phyloP scores from a whole-genome alignment of 2,329 filamentous ascomycete species.

The Fusarium decemcellulare region DNA sequence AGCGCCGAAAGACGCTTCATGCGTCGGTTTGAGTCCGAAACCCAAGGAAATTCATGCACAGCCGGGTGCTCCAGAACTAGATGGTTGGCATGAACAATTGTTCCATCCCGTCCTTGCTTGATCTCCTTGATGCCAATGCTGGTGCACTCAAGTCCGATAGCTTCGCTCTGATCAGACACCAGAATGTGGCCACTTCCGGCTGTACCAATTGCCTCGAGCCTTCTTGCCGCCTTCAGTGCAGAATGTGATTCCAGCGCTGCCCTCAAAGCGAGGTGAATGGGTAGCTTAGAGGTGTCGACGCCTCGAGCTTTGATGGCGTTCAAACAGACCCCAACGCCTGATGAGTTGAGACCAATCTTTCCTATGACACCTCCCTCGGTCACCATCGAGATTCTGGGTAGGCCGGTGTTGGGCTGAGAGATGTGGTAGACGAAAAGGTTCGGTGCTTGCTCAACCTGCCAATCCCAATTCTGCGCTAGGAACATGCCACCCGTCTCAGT shows the following conservation, averaged over 20 bases:
- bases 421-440: conserved; percentile 66
- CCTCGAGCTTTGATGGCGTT: conserved; percentile 74
- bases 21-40: conserved; percentile 30
- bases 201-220: conserved; percentile 18
- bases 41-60: conserved; percentile 32
- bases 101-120: conserved; percentile 2
- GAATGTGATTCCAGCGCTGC: conserved; percentile 64
- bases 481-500: conserved; percentile 48
- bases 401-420: conserved; percentile 49
- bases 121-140: conserved; percentile 35
- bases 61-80: conserved; percentile 33
- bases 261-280: conserved; percentile 73
- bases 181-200: conserved; percentile 43
- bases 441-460: conserved; percentile 63
- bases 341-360: conserved; percentile 75
- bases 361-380: conserved; percentile 74
- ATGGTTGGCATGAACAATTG: conserved; percentile 39
- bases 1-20: conserved; percentile 23
- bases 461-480: conserved; percentile 74
- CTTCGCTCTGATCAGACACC: conserved; percentile 24
- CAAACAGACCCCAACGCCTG: conserved; percentile 70
- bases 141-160: conserved; percentile 42
- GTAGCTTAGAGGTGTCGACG: conserved; percentile 63
- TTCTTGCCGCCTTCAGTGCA: conserved; percentile 15
- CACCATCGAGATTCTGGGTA: conserved; percentile 67